These are phyloP conservation scores for sunflower (Helianthus annuus) DNA, from an alignment of 129 eudicot genomes.

Conservation along the genomic window HanXRQr2.0-SUNRISE NC_035441.2:34393199-34393698, in stretches of 20 bases:
- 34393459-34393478: neutral
- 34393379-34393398: too few species aligned
- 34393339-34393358: slow-evolving; percentile 8
- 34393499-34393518: slow-evolving; percentile 24
- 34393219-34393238: slow-evolving; percentile 27
- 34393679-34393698: neutral
- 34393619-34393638: slow-evolving; percentile 19
- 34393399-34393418: too few species aligned
- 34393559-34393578: slow-evolving; percentile 5
- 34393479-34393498: slow-evolving; percentile 25
- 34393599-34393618: neutral
- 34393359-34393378: too few species aligned
- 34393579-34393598: neutral
- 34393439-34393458: too few species aligned
- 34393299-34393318: slow-evolving; percentile 12
- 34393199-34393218: neutral
- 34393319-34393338: slow-evolving; percentile 27
- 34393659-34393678: slow-evolving; percentile 7
- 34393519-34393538: slow-evolving; percentile 6
- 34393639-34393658: slow-evolving; percentile 1
- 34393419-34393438: too few species aligned
- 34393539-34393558: slow-evolving; percentile 17
- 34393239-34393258: slow-evolving; percentile 21
- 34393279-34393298: slow-evolving; percentile 24
- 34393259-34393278: slow-evolving; percentile 30